Percentiles rank a stretch among this genome's conserved stretches.
Conservation (phyloP, 2,329 filamentous ascomycete genomes). For the Fusarium sp. region DNA sequence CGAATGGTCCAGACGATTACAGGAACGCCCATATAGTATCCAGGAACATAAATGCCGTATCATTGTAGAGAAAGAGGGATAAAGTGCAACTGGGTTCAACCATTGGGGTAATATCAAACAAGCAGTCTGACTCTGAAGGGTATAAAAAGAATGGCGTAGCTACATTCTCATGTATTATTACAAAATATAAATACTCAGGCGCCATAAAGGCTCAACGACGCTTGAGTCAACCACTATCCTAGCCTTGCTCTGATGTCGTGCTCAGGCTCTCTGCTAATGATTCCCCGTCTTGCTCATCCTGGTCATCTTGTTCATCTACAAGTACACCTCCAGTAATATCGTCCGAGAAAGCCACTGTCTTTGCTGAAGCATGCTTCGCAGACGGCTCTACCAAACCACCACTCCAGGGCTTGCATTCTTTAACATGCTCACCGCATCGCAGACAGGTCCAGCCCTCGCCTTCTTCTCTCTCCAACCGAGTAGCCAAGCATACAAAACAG, state of each 20-base stretch:
- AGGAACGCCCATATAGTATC: too few relatives aligned
- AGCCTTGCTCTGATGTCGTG: conserved; percentile 34
- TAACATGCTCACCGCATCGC: conserved; percentile 85
- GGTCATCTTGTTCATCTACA: conserved; percentile 47
- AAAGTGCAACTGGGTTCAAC: not conserved
- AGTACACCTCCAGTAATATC: conserved; percentile 57
- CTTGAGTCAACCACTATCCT: not conserved
- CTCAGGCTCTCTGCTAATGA: conserved; percentile 43
- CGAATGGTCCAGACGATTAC: not conserved
- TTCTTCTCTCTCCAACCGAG: conserved; percentile 89
- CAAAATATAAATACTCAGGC: conserved; percentile 19
- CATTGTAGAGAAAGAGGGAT: not conserved
- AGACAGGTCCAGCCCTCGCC: conserved; percentile 95
- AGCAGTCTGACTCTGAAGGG: not conserved
- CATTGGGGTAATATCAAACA: not conserved
- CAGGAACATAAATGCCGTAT: not conserved
- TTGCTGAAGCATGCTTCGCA: conserved; percentile 58
- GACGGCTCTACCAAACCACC: conserved; percentile 82
- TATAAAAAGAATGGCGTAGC: not conserved
- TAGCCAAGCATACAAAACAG: conserved; percentile 95
- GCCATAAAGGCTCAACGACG: not conserved
- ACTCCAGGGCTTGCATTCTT: conserved; percentile 89
- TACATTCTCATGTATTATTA: conserved; percentile 18
- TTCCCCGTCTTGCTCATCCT: conserved; percentile 43
- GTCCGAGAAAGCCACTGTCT: conserved; percentile 73